Percentiles rank a stretch among this genome's conserved stretches.
phyloP scores from a whole-genome alignment of 345 rosid genomes.

The Rhizophora apiculata region DNA sequence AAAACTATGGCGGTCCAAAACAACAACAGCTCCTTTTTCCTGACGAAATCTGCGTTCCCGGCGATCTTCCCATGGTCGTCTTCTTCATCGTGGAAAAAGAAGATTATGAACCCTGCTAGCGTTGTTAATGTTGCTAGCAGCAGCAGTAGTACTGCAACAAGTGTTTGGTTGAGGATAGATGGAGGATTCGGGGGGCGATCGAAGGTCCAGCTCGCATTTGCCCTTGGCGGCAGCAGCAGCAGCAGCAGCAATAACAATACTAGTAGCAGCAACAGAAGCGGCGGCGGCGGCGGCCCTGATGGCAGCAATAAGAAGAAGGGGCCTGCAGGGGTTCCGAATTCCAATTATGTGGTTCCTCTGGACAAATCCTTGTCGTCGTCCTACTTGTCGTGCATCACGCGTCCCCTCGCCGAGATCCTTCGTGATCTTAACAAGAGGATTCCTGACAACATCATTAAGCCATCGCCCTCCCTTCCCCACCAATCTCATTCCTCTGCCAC shows the following conservation, averaged over 20 bases:
- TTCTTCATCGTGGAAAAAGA: neutral
- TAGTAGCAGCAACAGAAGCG: no score
- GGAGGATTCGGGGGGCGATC: constrained; percentile 1
- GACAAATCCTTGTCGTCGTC: constrained; percentile 62
- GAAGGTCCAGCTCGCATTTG: no score
- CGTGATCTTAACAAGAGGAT: constrained; percentile 95
- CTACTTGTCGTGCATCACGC: constrained; percentile 66
- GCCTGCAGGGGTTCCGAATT: constrained; percentile 46
- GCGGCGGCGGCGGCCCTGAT: no score
- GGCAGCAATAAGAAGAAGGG: no score
- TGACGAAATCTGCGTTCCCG: neutral
- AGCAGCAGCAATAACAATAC: no score
- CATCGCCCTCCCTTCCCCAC: no score
- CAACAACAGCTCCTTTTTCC: neutral
- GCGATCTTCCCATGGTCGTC: constrained; percentile 4
- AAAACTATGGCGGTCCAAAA: neutral
- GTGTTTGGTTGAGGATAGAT: constrained; percentile 24
- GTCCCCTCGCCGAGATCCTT: constrained; percentile 91
- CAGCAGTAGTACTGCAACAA: neutral
- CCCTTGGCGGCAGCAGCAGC: no score
- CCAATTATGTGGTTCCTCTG: constrained; percentile 92
- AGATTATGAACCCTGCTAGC: neutral
- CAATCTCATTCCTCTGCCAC: constrained; percentile 34
- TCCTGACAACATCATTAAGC: constrained; percentile 76
- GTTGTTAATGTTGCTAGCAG: constrained; percentile 14